Conservation (phyloP, 2,329 filamentous ascomycete genomes). For the Hypoxylon sp. region DNA sequence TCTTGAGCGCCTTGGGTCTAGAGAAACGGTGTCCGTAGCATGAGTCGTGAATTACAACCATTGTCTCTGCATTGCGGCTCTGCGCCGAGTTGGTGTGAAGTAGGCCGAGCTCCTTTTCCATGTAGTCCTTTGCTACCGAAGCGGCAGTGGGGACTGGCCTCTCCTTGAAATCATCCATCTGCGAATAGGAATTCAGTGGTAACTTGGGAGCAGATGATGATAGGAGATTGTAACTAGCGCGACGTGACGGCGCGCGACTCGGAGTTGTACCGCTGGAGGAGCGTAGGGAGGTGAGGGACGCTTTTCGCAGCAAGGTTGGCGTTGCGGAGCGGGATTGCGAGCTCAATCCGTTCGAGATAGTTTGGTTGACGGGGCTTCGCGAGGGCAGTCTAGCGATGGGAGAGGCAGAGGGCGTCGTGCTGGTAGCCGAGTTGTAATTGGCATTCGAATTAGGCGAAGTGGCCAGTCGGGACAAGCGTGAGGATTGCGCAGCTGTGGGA, state of each 20-base stretch:
- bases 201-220: conserved; percentile 53
- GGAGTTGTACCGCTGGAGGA: conserved; percentile 54
- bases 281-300: conserved; percentile 65
- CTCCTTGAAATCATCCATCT: conserved; percentile 48
- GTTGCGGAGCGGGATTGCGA: conserved; percentile 57
- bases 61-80: conserved; percentile 61
- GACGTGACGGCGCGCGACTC: conserved; percentile 53
- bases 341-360: conserved; percentile 40
- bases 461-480: conserved; percentile 46
- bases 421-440: conserved; percentile 15
- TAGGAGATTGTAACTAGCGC: conserved; percentile 56
- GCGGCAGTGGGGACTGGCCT: conserved; percentile 56
- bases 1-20: conserved; percentile 78
- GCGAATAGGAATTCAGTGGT: conserved; percentile 43
- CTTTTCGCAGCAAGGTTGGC: conserved; percentile 62
- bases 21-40: conserved; percentile 96
- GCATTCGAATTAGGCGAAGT: conserved; percentile 47
- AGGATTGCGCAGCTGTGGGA: conserved; percentile 36
- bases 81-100: conserved; percentile 58
- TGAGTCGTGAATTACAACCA: conserved; percentile 89
- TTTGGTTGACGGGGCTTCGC: conserved; percentile 53
- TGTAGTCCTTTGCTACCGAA: conserved; percentile 71
- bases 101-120: conserved; percentile 71
- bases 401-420: conserved; percentile 38
- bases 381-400: conserved; percentile 49